Evolutionary conservation across 352 stramenopile species (phyloP), one percentile per base, ranked within the genome.

Genomic region (Saprolegnia diclina): DNA sequence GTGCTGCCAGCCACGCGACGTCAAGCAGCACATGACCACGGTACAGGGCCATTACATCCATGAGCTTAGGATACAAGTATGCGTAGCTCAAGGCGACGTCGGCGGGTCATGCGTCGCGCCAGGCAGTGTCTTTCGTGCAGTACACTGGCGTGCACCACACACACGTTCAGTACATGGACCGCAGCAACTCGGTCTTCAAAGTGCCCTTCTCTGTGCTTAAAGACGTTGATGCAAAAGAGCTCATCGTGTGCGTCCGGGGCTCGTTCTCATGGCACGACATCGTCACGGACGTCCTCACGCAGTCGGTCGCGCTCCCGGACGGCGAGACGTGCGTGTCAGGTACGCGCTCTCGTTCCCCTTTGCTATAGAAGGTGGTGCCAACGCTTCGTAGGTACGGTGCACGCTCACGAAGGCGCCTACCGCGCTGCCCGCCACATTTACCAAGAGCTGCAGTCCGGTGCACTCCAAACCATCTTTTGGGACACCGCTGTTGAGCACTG

Each of bases 241-340:
- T 92, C 74, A 88, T 92, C 72, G 83, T 92, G 62, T 82, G 77
- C 66, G 77, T 90, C 40, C 84, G 84, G 21, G 84, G 82, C n/a
- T 87, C 77, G 55, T 77, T 92, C 65, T 89, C 79, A 37, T 92
- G 90, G 64, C 87, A 90, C 69, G 82, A 92, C 71, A 88, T 89
- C 70, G 74, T 89, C 48, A 92, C 84, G 22, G 82, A 92, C 64
- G 79, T 79, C 0, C 75, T 92, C 65, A 82, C 79, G 5, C 76
- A 89, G 44, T 84, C 89, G 29, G 79, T 88, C 24, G 66, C 71
- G 40, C 90, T 92, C 82, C 72, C 81, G 4, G 66, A 71, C 6
- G 79, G 87, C 50, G 71, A 88, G 26, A 79, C 83, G 7, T 76
- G 86, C 67, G 65, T 67, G 10, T 71, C 81, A 24, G 57, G 74